These are phyloP conservation scores for Fusarium illudens DNA, from an alignment of 2,329 filamentous ascomycete genomes.

Conservation along the genomic window DNA sequence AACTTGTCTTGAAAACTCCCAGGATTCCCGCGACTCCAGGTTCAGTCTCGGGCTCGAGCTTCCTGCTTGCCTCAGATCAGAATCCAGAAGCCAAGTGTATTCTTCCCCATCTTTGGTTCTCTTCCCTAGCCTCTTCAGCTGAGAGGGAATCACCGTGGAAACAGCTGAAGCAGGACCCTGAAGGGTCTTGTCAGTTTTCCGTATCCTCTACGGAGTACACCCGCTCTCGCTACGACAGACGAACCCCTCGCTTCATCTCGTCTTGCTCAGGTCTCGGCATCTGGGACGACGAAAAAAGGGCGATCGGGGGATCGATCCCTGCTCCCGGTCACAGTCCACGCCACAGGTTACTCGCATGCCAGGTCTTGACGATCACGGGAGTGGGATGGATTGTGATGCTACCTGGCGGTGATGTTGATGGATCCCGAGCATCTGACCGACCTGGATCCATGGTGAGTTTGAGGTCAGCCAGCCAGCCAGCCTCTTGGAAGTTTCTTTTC, in stretches of 20 bases:
- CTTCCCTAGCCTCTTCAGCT: constrained; percentile 11
- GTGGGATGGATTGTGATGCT: constrained; percentile 6
- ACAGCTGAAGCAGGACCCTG: constrained; percentile 6
- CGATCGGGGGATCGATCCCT: constrained; percentile 15
- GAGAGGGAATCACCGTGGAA: constrained; percentile 1
- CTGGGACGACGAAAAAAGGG: constrained; percentile 5
- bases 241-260: not conserved
- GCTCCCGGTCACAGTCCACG: constrained; percentile 15
- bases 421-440: constrained; percentile 21
- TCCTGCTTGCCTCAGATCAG: constrained; percentile 21
- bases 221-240: not conserved
- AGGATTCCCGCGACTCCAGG: constrained; percentile 19
- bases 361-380: constrained; percentile 18
- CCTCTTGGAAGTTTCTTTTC: constrained; percentile 20
- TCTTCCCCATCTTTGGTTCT: constrained; percentile 13
- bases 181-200: not conserved
- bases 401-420: constrained; percentile 4
- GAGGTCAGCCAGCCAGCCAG: constrained; percentile 32
- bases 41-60: constrained; percentile 34
- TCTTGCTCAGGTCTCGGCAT: not conserved
- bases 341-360: constrained; percentile 3
- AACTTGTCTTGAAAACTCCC: constrained; percentile 7
- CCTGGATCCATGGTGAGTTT: constrained; percentile 13
- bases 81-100: constrained; percentile 9
- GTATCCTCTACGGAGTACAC: not conserved